A percentile compares a stretch with the other conserved stretches of the same genome.
phyloP scores from a whole-genome alignment of 1,284 basidiomycete species.

The Heterobasidion occidentale region DNA sequence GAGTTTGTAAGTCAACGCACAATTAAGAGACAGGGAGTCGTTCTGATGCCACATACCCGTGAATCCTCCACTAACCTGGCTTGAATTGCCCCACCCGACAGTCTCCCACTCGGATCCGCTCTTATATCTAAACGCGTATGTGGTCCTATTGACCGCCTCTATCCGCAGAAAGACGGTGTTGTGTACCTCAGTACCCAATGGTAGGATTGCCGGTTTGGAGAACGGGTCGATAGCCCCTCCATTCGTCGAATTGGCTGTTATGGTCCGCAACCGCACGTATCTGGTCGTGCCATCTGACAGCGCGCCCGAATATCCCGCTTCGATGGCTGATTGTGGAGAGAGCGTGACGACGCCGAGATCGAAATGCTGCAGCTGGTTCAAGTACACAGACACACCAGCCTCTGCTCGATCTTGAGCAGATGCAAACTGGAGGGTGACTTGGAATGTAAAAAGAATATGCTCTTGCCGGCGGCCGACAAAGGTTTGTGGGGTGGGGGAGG shows the following conservation, averaged over 20 bases:
- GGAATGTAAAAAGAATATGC: conserved; percentile 15
- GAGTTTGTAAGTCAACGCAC: background rate
- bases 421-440: conserved; percentile 8
- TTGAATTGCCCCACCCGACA: conserved; percentile 5
- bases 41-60: background rate
- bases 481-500: conserved; percentile 7
- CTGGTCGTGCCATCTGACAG: background rate
- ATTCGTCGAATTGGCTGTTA: conserved; percentile 2
- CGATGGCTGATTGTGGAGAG: conserved; percentile 1
- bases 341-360: conserved; percentile 21
- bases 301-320: background rate
- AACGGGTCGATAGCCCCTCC: conserved; percentile 1
- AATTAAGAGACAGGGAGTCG: background rate
- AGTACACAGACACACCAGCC: conserved; percentile 21
- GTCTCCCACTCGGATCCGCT: background rate
- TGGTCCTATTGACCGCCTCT: conserved; percentile 4
- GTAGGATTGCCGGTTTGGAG: conserved; percentile 3
- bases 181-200: background rate
- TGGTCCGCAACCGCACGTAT: conserved; percentile 3
- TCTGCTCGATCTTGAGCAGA: conserved; percentile 17
- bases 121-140: conserved; percentile 4
- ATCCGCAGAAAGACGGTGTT: background rate
- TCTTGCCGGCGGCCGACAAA: conserved; percentile 21
- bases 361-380: conserved; percentile 21
- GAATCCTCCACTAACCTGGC: conserved; percentile 7